A percentile compares a stretch with the other conserved stretches of the same genome.
These are phyloP conservation scores for Fusarium tricinctum DNA, from an alignment of 2,329 filamentous ascomycete species.

Conservation along the genomic window DNA sequence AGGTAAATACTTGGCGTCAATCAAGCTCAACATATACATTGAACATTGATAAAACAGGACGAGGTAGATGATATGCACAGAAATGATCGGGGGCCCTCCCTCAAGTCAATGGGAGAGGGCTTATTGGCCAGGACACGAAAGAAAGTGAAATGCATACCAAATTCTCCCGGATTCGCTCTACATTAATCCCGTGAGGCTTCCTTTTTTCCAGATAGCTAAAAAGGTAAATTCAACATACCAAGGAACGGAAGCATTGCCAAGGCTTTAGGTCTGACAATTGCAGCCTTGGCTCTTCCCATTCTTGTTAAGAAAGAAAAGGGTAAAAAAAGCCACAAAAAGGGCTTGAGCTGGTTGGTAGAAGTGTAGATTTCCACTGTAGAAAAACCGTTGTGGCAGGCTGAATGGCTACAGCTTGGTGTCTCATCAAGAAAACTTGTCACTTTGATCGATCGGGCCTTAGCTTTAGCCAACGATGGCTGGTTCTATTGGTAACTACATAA, in stretches of 20 bases:
- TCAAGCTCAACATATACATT: too few species aligned
- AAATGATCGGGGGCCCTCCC: too few species aligned
- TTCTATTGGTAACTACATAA: neutral
- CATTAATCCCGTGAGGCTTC: neutral
- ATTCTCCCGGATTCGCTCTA: neutral
- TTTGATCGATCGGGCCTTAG: neutral
- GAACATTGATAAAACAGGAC: too few species aligned
- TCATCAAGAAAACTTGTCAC: neutral
- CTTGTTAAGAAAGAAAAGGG: neutral
- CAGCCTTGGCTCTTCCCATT: neutral
- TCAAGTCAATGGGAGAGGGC: conserved; percentile 7
- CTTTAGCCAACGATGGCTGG: neutral
- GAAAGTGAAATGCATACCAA: conserved; percentile 12
- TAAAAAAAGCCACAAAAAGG: neutral
- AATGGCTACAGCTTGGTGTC: neutral
- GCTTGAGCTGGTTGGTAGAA: neutral
- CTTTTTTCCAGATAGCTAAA: neutral
- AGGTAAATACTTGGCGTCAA: too few species aligned
- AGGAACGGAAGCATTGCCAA: neutral
- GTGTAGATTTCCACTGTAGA: neutral
- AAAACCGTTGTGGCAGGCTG: conserved; percentile 8
- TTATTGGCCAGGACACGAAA: neutral
- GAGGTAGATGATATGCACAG: too few species aligned
- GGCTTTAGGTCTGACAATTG: neutral
- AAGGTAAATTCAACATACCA: neutral